Evolutionary conservation across 148 eudicot species (phyloP), one percentile per base, ranked within the genome.

Genomic region (Vaccinium vitisidaea): DNA sequence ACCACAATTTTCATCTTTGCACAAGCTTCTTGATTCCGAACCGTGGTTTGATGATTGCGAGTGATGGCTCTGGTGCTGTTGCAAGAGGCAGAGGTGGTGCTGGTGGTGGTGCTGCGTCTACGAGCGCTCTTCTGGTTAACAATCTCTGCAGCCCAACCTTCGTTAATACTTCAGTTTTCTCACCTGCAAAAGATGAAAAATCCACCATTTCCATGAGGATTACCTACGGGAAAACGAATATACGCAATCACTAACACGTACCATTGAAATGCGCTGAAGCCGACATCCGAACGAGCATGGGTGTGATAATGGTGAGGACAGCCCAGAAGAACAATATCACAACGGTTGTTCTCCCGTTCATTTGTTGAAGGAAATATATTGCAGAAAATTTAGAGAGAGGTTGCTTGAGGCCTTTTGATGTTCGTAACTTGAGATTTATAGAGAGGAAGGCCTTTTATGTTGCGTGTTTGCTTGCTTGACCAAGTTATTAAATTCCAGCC

Each of bases 241-340:
- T 65, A 27, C 4, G 25, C 27, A 2, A 21, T 21, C 21, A 1
- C 4, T 69, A 30, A 12, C 43, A 1, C 46, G 46, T 7, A 21
- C 88, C 88, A 32, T 82, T n/a, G 27, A 81, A 74, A 73, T 85
- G 36, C 11, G 87, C 86, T 4, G 86, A 80, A 36, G 90, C 87
- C 8, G 92, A 88, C 83, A 88, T 39, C 8, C 88, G 89, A 14
- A 90, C 81, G 16, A 90, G 92, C 30, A 48, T 61, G 25, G 92
- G 92, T 48, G 92, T 90, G 76, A 88, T 84, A 70, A 88, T 54
- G 36, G 89, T 87, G 71, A 90, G 86, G 65, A 87, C 65, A 59
- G 77, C 77, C 77, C 77, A 73, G 49, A 39, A 73, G 77, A 73
- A 73, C 21, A 73, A 16, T 73, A 73, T 73, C 48, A 73, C 2